phyloP scores from a whole-genome alignment of 2,329 filamentous ascomycete genomes.

The Didymella sp. region DNA sequence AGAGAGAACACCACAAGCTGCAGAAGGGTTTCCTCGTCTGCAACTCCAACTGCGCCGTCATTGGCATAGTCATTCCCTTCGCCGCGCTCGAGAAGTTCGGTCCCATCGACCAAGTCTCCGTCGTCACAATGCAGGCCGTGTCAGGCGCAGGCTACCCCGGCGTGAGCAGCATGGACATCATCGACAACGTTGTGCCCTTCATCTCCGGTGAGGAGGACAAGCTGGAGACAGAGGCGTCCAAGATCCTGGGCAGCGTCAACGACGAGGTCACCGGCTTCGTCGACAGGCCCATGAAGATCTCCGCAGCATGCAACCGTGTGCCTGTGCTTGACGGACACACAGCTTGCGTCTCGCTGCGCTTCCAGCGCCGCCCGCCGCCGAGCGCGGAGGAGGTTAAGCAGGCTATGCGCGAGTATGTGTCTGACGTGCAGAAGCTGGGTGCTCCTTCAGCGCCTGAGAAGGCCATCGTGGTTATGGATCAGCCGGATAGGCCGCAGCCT shows the following conservation, averaged over 20 bases:
- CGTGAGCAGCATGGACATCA: conserved; percentile 89
- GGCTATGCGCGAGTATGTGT: conserved; percentile 80
- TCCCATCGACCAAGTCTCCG: conserved; percentile 74
- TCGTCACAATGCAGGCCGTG: conserved; percentile 94
- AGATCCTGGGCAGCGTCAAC: conserved; percentile 85
- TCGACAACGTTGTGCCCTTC: conserved; percentile 95
- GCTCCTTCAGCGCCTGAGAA: conserved; percentile 85
- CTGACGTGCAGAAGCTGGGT: conserved; percentile 81
- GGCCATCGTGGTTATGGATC: conserved; percentile 87
- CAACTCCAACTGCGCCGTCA: conserved; percentile 98
- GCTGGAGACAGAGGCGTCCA: conserved; percentile 90
- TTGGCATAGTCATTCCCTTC: conserved; percentile 93
- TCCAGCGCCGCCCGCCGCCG: conserved; percentile 77
- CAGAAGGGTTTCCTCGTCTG: conserved; percentile 92
- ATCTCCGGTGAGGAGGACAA: conserved; percentile 96
- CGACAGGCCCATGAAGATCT: conserved; percentile 79
- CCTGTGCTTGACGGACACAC: conserved; percentile 95
- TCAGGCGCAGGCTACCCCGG: conserved; percentile 91
- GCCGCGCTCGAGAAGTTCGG: conserved; percentile 87
- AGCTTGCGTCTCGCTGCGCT: conserved; percentile 88
- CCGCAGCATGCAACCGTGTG: conserved; percentile 90
- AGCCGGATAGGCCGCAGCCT: conserved; percentile 89
- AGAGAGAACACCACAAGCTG: conserved; percentile 74
- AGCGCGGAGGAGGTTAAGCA: conserved; percentile 76
- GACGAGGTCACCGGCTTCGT: conserved; percentile 74